Base-by-base conservation (phyloP, 2,329 filamentous ascomycete genomes). In the Colletotrichum ledebouriae region DNA sequence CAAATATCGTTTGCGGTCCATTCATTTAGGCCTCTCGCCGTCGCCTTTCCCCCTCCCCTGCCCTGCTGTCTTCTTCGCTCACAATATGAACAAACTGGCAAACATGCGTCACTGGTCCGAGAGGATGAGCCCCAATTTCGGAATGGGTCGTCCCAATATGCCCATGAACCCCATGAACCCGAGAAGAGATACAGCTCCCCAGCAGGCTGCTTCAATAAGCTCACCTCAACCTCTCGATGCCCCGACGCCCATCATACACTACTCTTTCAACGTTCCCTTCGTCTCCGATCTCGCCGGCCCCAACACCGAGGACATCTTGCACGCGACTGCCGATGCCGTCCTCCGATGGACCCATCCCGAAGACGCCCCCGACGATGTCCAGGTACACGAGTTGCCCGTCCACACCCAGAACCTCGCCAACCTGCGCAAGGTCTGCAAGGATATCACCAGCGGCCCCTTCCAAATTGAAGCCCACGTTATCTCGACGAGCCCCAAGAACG, bases 251-350 rank as follows among this genome's bases (percentile, higher is more conserved):
- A 90, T 89, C 72, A 93, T 98, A 80, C 94, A 97, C 80, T 91
- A 97, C 79, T 95, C 94, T 72, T 98, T 99, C 89, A 98, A 98
- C 78, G 92, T 99, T 56, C 96, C 96, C 70, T 98, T 98, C 82
- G 91, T 94, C 73, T 97, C 93, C 72, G 95, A 95, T 75, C 89
- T 99, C 70, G 89, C 93, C 71, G 96, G 96, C 39, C 96, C 96
- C 71, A 94, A 98, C 76, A 92, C 92, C 73, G 94, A 98, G 80
- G 94, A 98, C 80, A 93, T 99, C 75, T 88, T 98, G 70, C 95
- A 98, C 82, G 94, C 95, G 71, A 97, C 93, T 71, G 89, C 90
- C 66, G 92, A 94, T 73, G 94, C 95, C 69, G 90, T 97, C 72
- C 88, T 95, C 73, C 90, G 93, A 78, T 99, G 96, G 96, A 96